These are phyloP conservation scores for Calonectria honghensis DNA, from an alignment of 2,329 filamentous ascomycete genomes.

Conservation along the genomic window DNA sequence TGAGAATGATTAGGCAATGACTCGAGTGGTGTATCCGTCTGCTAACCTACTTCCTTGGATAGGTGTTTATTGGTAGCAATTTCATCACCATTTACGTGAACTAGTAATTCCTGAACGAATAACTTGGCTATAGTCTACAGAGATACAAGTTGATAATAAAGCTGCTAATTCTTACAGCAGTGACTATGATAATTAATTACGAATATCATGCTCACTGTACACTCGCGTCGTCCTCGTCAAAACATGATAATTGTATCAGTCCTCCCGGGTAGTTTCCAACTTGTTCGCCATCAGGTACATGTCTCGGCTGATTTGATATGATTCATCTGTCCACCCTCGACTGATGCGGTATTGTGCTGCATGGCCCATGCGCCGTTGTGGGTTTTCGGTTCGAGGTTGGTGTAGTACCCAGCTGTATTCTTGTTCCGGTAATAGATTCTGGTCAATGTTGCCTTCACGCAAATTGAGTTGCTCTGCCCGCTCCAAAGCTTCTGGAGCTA, in stretches of 20 bases:
- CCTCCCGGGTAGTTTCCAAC: slow-evolving; percentile 10
- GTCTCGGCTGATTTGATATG: neutral
- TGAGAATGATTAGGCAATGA: neutral
- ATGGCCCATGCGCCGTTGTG: neutral
- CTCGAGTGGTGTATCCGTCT: neutral
- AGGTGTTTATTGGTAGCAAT: neutral
- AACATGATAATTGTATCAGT: neutral
- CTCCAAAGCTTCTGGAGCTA: neutral
- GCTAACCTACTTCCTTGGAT: neutral
- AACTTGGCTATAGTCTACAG: neutral
- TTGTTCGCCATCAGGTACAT: neutral
- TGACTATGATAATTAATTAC: neutral
- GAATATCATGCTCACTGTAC: too few species aligned
- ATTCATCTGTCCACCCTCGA: slow-evolving; percentile 7
- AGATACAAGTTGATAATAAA: neutral
- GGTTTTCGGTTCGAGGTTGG: neutral
- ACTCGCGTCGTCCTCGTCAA: neutral
- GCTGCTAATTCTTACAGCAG: neutral
- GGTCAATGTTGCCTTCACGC: neutral
- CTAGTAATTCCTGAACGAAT: neutral
- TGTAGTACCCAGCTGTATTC: slow-evolving; percentile 23
- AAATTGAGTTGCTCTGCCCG: slow-evolving; percentile 10
- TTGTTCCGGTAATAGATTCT: neutral
- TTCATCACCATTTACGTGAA: neutral
- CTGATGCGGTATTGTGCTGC: neutral